These are phyloP conservation scores for Mycena chlorophos DNA, from an alignment of 768 basidiomycete genomes.

Conservation along the genomic window DNA sequence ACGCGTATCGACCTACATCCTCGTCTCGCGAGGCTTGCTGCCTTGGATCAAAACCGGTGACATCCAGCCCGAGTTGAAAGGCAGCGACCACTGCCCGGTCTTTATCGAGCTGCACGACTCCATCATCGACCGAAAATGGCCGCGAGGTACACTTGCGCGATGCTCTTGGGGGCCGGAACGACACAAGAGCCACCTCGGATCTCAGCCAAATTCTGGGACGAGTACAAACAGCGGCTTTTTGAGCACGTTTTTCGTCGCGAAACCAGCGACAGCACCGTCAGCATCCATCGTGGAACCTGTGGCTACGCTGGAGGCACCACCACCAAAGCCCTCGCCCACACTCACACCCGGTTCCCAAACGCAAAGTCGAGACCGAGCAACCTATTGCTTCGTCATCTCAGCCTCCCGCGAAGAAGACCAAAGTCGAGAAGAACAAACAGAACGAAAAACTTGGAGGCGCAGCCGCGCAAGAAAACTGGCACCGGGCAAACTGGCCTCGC, in stretches of 20 bases:
- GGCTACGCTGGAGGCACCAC: too few relatives aligned
- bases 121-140: constrained; percentile 50
- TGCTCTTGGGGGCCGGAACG: constrained; percentile 30
- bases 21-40: constrained; percentile 80
- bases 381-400: constrained; percentile 13
- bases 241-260: constrained; percentile 68
- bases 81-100: constrained; percentile 98
- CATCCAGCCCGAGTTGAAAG: constrained; percentile 82
- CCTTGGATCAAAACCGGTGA: constrained; percentile 88
- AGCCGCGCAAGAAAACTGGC: constrained; percentile 21
- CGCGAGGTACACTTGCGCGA: constrained; percentile 36
- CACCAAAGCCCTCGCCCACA: too few relatives aligned
- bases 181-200: constrained; percentile 63
- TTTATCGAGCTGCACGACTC: constrained; percentile 86
- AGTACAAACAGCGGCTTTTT: constrained; percentile 85
- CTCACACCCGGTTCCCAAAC: too few relatives aligned
- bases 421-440: constrained; percentile 1
- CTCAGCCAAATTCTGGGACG: constrained; percentile 81
- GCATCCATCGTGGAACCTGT: too few relatives aligned
- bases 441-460: too few relatives aligned
- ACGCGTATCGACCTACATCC: constrained; percentile 90
- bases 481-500: constrained; percentile 43
- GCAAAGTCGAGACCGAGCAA: constrained; percentile 5
- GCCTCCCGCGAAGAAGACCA: constrained; percentile 24
- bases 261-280: constrained; percentile 8